Evolutionary conservation across 345 rosid species (phyloP).

Genomic region (Gossypium longicalyx): DNA sequence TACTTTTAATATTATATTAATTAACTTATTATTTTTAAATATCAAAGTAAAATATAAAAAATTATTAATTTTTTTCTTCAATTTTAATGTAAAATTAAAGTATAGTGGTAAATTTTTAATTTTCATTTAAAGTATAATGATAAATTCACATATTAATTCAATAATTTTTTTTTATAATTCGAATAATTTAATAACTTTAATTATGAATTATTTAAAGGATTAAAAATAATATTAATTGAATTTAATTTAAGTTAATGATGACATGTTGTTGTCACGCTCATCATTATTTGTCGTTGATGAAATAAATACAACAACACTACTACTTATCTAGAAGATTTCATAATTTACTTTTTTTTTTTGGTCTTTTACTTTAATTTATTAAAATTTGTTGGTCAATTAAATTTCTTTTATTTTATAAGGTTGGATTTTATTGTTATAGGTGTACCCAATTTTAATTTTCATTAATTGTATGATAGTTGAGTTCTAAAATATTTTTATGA

Average conservation of each 20-base stretch:
- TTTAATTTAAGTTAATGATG: slow-evolving; percentile 40
- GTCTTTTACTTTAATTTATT: slow-evolving; percentile 7
- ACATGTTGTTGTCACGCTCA: slow-evolving; percentile 56
- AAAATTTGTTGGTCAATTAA: slow-evolving; percentile 16
- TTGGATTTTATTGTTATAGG: slow-evolving; percentile 9
- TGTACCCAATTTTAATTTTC: background rate
- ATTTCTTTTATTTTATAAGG: slow-evolving; percentile 14
- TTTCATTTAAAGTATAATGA: too few relatives aligned
- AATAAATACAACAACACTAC: background rate
- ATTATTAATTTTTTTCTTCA: too few relatives aligned
- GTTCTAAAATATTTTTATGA: background rate
- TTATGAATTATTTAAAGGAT: background rate
- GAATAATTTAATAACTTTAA: too few relatives aligned
- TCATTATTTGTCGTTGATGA: slow-evolving; percentile 32
- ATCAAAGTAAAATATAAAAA: too few relatives aligned
- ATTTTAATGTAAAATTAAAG: too few relatives aligned
- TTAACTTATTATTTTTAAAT: too few relatives aligned
- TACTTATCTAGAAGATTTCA: slow-evolving; percentile 30
- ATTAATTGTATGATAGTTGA: background rate
- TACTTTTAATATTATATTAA: too few relatives aligned
- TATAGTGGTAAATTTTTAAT: too few relatives aligned
- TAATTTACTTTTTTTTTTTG: slow-evolving; percentile 9
- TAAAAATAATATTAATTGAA: background rate
- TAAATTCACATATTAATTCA: too few relatives aligned
- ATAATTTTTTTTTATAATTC: too few relatives aligned